Evolutionary conservation across 148 eudicot species (phyloP).

Genomic region (Camellia lanceoleosa): DNA sequence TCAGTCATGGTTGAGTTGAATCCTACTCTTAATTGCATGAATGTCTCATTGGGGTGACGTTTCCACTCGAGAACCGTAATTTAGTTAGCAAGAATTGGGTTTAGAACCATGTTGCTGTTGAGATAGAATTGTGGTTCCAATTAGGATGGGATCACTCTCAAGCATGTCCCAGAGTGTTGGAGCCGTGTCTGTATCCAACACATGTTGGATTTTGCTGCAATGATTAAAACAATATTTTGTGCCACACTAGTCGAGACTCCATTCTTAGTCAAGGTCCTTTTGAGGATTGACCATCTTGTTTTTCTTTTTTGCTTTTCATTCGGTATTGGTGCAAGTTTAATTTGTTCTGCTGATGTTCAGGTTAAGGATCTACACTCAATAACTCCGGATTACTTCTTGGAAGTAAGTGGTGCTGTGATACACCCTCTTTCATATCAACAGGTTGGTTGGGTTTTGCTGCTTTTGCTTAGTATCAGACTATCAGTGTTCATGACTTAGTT

Average conservation of each 20-base stretch:
- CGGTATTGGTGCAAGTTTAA: constrained; percentile 6
- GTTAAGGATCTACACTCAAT: constrained; percentile 88
- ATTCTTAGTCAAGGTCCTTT: neutral
- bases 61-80: too few species aligned
- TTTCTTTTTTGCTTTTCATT: neutral
- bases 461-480: constrained; percentile 2
- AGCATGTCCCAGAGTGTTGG: too few species aligned
- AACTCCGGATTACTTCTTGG: constrained; percentile 91
- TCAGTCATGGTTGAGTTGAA: neutral
- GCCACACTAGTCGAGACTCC: neutral
- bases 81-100: too few species aligned
- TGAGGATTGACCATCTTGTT: neutral
- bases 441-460: constrained; percentile 45
- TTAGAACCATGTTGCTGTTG: too few species aligned
- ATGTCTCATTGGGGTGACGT: too few species aligned
- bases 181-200: too few species aligned
- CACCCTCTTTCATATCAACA: constrained; percentile 97
- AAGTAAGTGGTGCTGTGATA: constrained; percentile 93
- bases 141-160: too few species aligned
- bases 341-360: constrained; percentile 42
- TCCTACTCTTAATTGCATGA: too few species aligned
- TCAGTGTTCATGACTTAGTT: neutral
- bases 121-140: too few species aligned
- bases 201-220: too few species aligned
- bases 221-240: neutral